Evolutionary conservation across 306 rosid species (phyloP).

Genomic region (Senna siamea): DNA sequence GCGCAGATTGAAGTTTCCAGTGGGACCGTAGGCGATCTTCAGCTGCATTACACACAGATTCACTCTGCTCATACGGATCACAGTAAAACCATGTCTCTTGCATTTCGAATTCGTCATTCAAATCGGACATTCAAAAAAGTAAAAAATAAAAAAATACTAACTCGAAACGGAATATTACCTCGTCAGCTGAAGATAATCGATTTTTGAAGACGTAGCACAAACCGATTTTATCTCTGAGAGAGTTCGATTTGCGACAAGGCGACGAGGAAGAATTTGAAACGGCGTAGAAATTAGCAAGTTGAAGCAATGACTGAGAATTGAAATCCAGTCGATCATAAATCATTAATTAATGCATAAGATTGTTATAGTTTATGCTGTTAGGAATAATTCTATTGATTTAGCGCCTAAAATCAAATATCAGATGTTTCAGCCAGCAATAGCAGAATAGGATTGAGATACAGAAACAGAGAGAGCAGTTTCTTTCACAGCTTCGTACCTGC

Average conservation of each 20-base stretch:
- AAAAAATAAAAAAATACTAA: neutral
- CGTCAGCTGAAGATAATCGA: constrained; percentile 49
- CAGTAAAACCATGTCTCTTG: constrained; percentile 25
- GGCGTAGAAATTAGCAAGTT: constrained; percentile 74
- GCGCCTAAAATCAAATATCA: neutral
- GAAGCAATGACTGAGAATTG: constrained; percentile 67
- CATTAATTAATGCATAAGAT: neutral
- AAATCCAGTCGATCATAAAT: constrained; percentile 34
- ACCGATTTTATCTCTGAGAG: constrained; percentile 58
- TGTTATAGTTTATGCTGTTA: neutral
- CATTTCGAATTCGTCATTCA: constrained; percentile 28
- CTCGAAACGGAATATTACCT: constrained; percentile 43
- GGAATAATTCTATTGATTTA: neutral
- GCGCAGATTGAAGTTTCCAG: constrained; percentile 60
- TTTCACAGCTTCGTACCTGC: constrained; percentile 48
- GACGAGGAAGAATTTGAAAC: constrained; percentile 49
- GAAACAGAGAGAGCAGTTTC: neutral
- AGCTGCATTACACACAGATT: constrained; percentile 53
- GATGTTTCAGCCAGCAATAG: constrained; percentile 1
- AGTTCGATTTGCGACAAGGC: constrained; percentile 35
- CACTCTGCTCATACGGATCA: constrained; percentile 29
- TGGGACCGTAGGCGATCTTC: constrained; percentile 61
- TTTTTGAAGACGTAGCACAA: constrained; percentile 64
- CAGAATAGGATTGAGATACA: neutral
- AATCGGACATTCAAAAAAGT: constrained; percentile 2